A percentile compares a stretch with the other conserved stretches of the same genome.
Conservation (phyloP, 2,329 filamentous ascomycete species). For the Chaetothyriales sp. region DNA sequence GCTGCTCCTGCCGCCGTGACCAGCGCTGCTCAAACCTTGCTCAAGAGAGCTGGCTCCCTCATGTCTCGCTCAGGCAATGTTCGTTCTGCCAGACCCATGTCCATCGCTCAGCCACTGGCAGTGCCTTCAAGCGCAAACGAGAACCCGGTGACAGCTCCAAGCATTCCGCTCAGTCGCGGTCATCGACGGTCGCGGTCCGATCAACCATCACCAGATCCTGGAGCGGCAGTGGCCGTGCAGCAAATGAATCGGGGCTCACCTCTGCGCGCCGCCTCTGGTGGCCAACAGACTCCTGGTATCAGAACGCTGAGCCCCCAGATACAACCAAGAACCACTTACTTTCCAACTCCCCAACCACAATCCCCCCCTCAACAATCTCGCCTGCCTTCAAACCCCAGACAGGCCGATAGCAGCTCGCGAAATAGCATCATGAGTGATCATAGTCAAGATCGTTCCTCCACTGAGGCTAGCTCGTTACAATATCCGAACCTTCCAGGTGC, state of each 20-base stretch:
- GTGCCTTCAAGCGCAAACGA: constrained; percentile 28
- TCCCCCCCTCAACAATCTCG: constrained; percentile 19
- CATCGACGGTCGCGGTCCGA: constrained; percentile 38
- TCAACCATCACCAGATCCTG: constrained; percentile 22
- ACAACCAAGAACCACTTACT: constrained; percentile 46
- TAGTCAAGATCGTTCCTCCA: constrained; percentile 30
- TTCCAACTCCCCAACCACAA: constrained; percentile 20
- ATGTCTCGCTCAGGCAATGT: constrained; percentile 25
- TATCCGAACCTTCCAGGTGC: constrained; percentile 46
- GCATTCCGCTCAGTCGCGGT: constrained; percentile 30
- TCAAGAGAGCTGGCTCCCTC: constrained; percentile 47
- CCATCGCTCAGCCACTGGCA: constrained; percentile 26
- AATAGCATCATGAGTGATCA: constrained; percentile 40
- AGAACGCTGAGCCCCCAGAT: constrained; percentile 40
- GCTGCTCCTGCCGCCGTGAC: constrained; percentile 58
- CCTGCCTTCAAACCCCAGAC: constrained; percentile 25
- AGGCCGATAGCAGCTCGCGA: constrained; percentile 48
- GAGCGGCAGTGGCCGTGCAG: constrained; percentile 59
- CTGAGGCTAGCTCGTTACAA: constrained; percentile 34
- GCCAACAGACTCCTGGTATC: constrained; percentile 39
- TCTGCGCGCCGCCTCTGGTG: constrained; percentile 27
- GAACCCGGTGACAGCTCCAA: constrained; percentile 33
- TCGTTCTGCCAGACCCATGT: constrained; percentile 29
- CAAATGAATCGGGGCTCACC: constrained; percentile 71
- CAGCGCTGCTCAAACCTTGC: constrained; percentile 37